These are phyloP conservation scores for Aspergillus pseudoglaucus DNA, from an alignment of 2,329 filamentous ascomycete species.

Conservation along the genomic window DNA sequence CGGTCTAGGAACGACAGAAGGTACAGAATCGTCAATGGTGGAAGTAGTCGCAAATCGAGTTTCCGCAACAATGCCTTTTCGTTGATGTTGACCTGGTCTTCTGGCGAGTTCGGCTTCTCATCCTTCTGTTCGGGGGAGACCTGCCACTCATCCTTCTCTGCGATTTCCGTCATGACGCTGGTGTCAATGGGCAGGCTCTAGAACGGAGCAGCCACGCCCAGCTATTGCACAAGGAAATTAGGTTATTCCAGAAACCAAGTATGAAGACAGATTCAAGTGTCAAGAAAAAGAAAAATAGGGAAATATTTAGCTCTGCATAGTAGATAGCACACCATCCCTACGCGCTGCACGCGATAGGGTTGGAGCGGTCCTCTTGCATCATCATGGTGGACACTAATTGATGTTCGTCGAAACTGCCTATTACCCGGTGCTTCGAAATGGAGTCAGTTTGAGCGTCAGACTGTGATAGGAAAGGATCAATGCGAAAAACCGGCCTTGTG, in stretches of 20 bases:
- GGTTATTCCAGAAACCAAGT: background rate
- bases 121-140: constrained; percentile 1
- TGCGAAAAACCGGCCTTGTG: background rate
- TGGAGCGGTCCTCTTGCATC: background rate
- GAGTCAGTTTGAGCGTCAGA: background rate
- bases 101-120: constrained; percentile 4
- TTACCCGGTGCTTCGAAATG: background rate
- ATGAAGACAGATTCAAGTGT: background rate
- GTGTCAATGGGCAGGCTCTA: no score
- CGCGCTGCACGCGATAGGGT: constrained; percentile 9
- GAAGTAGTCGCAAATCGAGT: constrained; percentile 39
- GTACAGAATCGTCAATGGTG: constrained; percentile 40
- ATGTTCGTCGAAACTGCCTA: background rate
- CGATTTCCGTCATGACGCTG: background rate
- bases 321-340: constrained; percentile 13
- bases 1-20: constrained; percentile 40
- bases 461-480: background rate
- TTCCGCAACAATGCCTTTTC: constrained; percentile 38
- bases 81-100: constrained; percentile 22
- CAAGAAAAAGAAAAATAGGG: constrained; percentile 1
- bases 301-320: constrained; percentile 1
- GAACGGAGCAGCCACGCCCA: no score
- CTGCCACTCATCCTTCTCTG: constrained; percentile 3
- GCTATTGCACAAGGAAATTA: background rate
- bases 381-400: constrained; percentile 3